A percentile compares a stretch with the other conserved stretches of the same genome.
Evolutionary conservation across 1,284 basidiomycete species (phyloP).

Genomic region (Schizopora paradoxa): DNA sequence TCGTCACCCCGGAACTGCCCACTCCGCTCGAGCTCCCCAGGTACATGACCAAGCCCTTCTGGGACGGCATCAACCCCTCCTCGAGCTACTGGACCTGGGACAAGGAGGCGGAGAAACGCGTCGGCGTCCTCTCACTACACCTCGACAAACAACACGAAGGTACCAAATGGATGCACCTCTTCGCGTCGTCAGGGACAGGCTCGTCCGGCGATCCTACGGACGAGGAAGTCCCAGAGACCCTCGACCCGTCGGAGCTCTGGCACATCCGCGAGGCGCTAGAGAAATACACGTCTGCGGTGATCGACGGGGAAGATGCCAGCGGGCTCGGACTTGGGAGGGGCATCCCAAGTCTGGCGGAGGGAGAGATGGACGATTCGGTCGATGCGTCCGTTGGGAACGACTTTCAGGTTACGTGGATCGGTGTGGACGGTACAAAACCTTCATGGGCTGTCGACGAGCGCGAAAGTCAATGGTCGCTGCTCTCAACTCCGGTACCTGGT

Average conservation of each 20-base stretch:
- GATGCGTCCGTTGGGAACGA: conserved; percentile 63
- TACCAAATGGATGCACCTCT: conserved; percentile 83
- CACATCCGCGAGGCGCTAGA: conserved; percentile 76
- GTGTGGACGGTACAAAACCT: conserved; percentile 41
- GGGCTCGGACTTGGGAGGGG: conserved; percentile 56
- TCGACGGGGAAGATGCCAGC: conserved; percentile 49
- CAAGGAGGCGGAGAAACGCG: conserved; percentile 57
- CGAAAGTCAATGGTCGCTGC: conserved; percentile 43
- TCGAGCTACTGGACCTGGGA: conserved; percentile 89
- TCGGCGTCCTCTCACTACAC: conserved; percentile 74
- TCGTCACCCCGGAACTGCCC: conserved; percentile 42
- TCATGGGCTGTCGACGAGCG: conserved; percentile 32
- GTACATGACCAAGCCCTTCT: conserved; percentile 63
- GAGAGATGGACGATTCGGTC: conserved; percentile 81
- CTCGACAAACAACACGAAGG: conserved; percentile 78
- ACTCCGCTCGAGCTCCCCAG: conserved; percentile 42
- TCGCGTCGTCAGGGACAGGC: conserved; percentile 42
- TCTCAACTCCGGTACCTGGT: conserved; percentile 62
- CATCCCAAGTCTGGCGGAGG: conserved; percentile 71
- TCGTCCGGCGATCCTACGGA: conserved; percentile 36
- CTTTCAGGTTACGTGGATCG: conserved; percentile 60
- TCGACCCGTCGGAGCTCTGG: conserved; percentile 79
- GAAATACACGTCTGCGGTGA: conserved; percentile 71
- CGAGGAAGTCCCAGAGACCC: conserved; percentile 80
- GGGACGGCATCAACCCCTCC: conserved; percentile 67